phyloP scores from a whole-genome alignment of 2,329 filamentous ascomycete genomes.

The Leptodontidium sp. region DNA sequence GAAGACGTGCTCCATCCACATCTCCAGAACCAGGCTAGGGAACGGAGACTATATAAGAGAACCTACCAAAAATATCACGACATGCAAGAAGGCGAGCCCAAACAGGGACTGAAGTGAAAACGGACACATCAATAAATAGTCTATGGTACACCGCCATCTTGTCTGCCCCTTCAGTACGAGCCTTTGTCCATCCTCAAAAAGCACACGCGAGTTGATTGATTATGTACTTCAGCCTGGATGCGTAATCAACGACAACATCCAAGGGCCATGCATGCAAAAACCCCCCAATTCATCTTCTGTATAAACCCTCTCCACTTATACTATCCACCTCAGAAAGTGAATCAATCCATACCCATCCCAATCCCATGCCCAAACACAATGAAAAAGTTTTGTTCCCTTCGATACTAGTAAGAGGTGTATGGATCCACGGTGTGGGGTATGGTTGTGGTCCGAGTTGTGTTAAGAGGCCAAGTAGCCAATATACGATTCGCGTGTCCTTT shows the following conservation, averaged over 20 bases:
- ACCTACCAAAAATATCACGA: background rate
- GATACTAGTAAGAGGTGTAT: constrained; percentile 19
- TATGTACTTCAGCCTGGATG: constrained; percentile 32
- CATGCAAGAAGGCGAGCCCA: background rate
- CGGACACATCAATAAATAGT: constrained; percentile 21
- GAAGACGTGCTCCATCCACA: too few species aligned
- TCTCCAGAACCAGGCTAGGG: too few species aligned
- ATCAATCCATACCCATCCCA: constrained; percentile 1
- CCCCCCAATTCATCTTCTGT: constrained; percentile 1
- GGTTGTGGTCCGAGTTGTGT: constrained; percentile 11
- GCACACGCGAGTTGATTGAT: constrained; percentile 30
- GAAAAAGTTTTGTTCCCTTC: constrained; percentile 25
- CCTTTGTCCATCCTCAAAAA: constrained; percentile 5
- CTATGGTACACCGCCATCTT: constrained; percentile 22
- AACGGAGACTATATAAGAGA: background rate
- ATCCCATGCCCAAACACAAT: constrained; percentile 25
- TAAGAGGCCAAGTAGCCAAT: constrained; percentile 20
- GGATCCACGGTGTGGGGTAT: constrained; percentile 15
- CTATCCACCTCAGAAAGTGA: background rate
- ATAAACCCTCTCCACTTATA: background rate
- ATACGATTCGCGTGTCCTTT: constrained; percentile 26
- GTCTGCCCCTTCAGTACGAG: background rate
- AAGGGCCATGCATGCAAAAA: constrained; percentile 27
- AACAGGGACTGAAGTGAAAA: background rate
- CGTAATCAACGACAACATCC: constrained; percentile 30